A percentile compares a stretch with the other conserved stretches of the same genome.
Conservation (phyloP, 1,139 yeast genomes). For the Candida buenavistaensis region DNA sequence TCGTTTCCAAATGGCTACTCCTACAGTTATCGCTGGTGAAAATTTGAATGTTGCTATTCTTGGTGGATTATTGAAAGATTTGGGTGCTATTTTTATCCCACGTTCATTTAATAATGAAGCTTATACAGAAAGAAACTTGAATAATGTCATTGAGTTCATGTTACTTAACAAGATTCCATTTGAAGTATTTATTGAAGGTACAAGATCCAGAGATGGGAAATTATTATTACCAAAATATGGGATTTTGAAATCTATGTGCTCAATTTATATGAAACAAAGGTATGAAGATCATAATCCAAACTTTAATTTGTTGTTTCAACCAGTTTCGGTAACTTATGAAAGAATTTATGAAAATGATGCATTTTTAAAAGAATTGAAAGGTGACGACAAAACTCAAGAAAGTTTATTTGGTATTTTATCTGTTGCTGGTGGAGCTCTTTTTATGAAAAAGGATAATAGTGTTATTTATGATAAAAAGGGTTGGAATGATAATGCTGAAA, state of each 20-base stretch:
- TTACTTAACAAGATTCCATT: constrained; percentile 52
- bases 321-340: constrained; percentile 63
- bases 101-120: constrained; percentile 50
- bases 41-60: constrained; percentile 64
- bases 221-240: constrained; percentile 66
- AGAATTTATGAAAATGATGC: constrained; percentile 68
- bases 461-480: constrained; percentile 18
- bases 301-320: constrained; percentile 49
- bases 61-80: constrained; percentile 45
- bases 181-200: constrained; percentile 69
- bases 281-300: constrained; percentile 44
- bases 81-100: constrained; percentile 51
- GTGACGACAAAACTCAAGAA: constrained; percentile 57
- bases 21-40: constrained; percentile 68
- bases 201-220: constrained; percentile 67
- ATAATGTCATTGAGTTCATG: constrained; percentile 54
- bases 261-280: constrained; percentile 46
- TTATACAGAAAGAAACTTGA: constrained; percentile 57
- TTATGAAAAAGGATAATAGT: constrained; percentile 12
- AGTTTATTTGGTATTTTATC: constrained; percentile 36
- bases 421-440: constrained; percentile 35
- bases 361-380: constrained; percentile 59
- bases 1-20: constrained; percentile 57
- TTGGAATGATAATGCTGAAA: constrained; percentile 27
- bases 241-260: constrained; percentile 51